Evolutionary conservation across 164 flowering plant species (phyloP).

Genomic region (Hamamelis virginiana): DNA sequence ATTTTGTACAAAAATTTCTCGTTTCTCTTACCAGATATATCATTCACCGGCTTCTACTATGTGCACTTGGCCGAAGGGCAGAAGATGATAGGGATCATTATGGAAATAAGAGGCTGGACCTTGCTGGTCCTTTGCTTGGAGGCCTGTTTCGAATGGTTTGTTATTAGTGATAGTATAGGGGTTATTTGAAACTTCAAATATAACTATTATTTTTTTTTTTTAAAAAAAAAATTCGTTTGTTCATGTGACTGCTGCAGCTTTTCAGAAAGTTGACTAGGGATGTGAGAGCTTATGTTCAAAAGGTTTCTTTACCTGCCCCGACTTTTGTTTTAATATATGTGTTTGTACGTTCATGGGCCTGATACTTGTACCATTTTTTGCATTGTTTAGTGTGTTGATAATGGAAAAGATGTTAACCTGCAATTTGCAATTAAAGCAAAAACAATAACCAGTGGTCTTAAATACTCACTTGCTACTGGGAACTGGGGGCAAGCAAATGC

Average conservation of each 20-base stretch:
- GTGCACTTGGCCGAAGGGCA: constrained; percentile 93
- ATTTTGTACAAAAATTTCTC: background rate
- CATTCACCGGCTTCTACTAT: constrained; percentile 85
- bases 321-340: background rate
- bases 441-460: constrained; percentile 96
- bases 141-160: constrained; percentile 92
- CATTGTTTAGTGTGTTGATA: constrained; percentile 79
- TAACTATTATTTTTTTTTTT: constrained; percentile 1
- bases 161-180: constrained; percentile 1
- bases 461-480: constrained; percentile 97
- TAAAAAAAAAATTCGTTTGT: constrained; percentile 7
- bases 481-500: constrained; percentile 99
- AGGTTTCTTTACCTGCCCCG: constrained; percentile 40
- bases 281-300: constrained; percentile 88
- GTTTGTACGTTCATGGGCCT: constrained; percentile 3
- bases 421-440: constrained; percentile 98
- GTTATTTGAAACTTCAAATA: constrained; percentile 10
- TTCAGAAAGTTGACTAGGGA: constrained; percentile 98
- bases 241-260: constrained; percentile 52
- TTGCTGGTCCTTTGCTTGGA: constrained; percentile 98
- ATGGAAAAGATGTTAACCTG: constrained; percentile 92
- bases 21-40: constrained; percentile 56
- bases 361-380: constrained; percentile 12
- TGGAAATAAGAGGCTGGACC: constrained; percentile 96
- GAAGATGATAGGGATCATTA: constrained; percentile 99